Percentiles rank a stretch among this genome's conserved stretches.
phyloP scores from a whole-genome alignment of 768 basidiomycete genomes.

The Chalciporus piperatus region DNA sequence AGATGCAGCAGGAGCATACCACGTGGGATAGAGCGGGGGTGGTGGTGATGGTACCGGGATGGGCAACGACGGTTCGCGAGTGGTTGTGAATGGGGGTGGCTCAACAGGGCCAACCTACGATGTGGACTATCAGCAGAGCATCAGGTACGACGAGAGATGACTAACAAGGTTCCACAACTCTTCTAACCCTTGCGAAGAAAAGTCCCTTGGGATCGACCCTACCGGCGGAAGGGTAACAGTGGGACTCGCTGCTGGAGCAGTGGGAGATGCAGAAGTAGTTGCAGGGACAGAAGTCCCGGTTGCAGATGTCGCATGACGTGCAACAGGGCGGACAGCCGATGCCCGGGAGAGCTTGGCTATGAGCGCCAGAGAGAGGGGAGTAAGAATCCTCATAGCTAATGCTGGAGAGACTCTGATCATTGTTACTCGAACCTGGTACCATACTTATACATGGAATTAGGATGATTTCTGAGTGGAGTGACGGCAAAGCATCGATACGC shows the following conservation, averaged over 20 bases:
- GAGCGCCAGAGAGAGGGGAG: not conserved
- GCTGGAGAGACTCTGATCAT: no score
- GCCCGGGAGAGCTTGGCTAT: not conserved
- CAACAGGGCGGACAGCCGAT: not conserved
- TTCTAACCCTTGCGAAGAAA: conserved; percentile 37
- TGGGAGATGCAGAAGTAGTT: not conserved
- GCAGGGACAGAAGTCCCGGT: not conserved
- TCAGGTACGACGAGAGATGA: no score
- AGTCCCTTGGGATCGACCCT: conserved; percentile 41
- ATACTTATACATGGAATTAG: no score
- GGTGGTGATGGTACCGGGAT: conserved; percentile 22
- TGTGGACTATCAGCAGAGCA: no score
- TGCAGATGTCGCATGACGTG: no score
- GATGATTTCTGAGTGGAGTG: no score
- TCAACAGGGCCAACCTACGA: conserved; percentile 35
- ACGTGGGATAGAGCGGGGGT: conserved; percentile 44
- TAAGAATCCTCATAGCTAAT: not conserved
- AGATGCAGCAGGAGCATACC: conserved; percentile 44
- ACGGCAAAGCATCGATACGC: no score
- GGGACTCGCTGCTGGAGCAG: not conserved
- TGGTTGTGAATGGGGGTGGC: conserved; percentile 46
- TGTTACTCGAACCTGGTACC: no score
- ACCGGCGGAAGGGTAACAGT: conserved; percentile 36
- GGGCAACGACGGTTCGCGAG: conserved; percentile 36
- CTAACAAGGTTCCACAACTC: conserved; percentile 38